A percentile compares a stretch with the other conserved stretches of the same genome.
Conservation (phyloP, 345 rosid genomes). For the Eucalyptus leucophloia region DNA sequence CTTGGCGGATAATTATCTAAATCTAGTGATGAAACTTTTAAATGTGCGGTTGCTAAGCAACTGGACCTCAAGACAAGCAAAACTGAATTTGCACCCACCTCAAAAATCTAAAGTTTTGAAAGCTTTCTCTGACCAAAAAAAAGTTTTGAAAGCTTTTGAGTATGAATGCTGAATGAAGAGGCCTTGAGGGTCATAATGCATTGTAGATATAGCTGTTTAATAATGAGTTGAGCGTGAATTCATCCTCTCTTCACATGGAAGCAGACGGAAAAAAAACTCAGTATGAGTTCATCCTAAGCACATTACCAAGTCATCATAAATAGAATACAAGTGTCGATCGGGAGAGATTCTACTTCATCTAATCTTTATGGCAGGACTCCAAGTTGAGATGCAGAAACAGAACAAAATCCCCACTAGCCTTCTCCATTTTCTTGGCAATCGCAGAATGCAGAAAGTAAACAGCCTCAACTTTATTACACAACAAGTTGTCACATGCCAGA, state of each 20-base stretch:
- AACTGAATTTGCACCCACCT: background rate
- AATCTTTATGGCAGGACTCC: background rate
- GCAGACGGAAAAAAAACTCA: background rate
- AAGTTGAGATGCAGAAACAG: background rate
- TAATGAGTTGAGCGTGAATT: background rate
- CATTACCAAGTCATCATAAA: background rate
- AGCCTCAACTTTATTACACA: too few relatives aligned
- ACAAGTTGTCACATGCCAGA: background rate
- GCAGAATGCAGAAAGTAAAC: background rate
- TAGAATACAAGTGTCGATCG: background rate
- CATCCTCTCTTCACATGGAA: background rate
- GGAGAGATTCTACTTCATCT: background rate
- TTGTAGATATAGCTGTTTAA: background rate
- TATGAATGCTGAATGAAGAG: background rate
- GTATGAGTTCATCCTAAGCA: background rate
- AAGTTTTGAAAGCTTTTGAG: too few relatives aligned
- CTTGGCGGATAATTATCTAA: background rate
- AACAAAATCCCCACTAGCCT: background rate
- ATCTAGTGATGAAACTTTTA: background rate
- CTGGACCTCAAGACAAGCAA: background rate
- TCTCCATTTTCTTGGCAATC: background rate
- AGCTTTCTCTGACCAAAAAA: background rate
- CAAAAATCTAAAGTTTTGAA: background rate
- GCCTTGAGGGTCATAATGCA: background rate
- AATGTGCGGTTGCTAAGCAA: background rate